Evolutionary conservation across 2,329 filamentous ascomycete genomes (phyloP).

Genomic region (Colletotrichum melonis): DNA sequence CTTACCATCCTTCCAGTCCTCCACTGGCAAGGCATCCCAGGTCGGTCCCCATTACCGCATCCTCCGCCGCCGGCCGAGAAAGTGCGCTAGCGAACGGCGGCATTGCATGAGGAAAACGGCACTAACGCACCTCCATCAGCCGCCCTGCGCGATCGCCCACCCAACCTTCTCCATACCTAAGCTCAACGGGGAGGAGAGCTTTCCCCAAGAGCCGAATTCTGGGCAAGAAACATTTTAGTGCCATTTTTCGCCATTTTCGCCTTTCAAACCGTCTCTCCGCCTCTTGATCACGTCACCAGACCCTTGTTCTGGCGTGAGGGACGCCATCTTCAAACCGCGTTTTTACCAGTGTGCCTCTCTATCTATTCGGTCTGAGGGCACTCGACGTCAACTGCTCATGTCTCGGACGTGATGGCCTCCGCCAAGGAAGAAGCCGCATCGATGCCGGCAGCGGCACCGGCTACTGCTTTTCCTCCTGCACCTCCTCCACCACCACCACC

Average conservation of each 20-base stretch:
- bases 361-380: conserved; percentile 12
- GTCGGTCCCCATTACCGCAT: not conserved
- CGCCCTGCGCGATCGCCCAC: conserved; percentile 9
- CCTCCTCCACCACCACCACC: conserved; percentile 10
- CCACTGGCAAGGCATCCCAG: not conserved
- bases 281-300: conserved; percentile 43
- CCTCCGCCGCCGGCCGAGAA: not conserved
- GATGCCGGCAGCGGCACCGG: not conserved
- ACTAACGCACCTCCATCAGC: conserved; percentile 21
- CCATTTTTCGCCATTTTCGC: not conserved
- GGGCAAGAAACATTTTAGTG: not conserved
- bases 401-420: conserved; percentile 32
- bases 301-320: conserved; percentile 32
- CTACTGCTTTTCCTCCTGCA: not conserved
- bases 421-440: conserved; percentile 26
- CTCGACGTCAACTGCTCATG: not conserved
- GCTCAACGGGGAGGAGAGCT: not conserved
- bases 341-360: not conserved
- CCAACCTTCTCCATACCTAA: not conserved
- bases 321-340: conserved; percentile 1
- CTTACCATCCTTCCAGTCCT: not conserved
- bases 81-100: conserved; percentile 2
- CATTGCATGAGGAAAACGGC: conserved; percentile 15
- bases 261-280: not conserved
- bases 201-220: conserved; percentile 6